Base-by-base conservation (phyloP, 129 eudicot genomes). In the Saposhnikovia divaricata region DNA sequence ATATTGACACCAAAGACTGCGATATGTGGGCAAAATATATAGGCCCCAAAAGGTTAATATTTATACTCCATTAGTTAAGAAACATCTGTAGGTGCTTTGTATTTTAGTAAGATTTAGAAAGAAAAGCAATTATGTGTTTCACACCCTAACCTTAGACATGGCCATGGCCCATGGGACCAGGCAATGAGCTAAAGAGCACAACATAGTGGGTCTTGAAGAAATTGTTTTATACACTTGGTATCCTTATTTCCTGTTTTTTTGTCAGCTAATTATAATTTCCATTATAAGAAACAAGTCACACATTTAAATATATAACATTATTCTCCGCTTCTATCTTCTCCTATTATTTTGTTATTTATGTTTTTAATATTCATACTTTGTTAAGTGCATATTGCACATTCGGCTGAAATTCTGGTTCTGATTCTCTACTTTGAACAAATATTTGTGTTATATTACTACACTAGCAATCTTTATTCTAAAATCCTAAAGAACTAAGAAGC, bases 141-240 rank as follows among this genome's bases (percentile, higher is more conserved):
- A 71, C 75, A 71, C 25, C 75, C 48, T 71, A 71, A 71, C 75
- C 51, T 73, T 40, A 72, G 27, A 72, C 46, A 38, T 37, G 45
- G 15, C 16, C 76, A 9, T 72, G 37, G 77, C 53, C 77, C 51
- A n/a, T 11, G 28, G 37, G 51, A 73, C 28, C 77, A 44, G 18
- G 37, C n/a, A 73, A 40, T 46, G 10, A 27, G 38, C 42, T 45
- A 75, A 46, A 75, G 61, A 45, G 43, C n/a, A 27, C 19, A 18
- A 44, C 37, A 40, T 43, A 23, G 77, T 73, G 77, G 55, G 57
- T 13, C 31, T 4, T 43, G 31, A 44, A 25, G 55, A 40, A n/a
- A 73, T 43, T 73, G 55, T 73, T 44, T 73, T 21, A 28, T 75
- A 48, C 59, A 75, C 61, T 45, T 75, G 61, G 59, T 44, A 74